These are phyloP conservation scores for Tripidium arundinaceum DNA, from an alignment of 202 grass and related monocot genomes.

Conservation along the genomic window DNA sequence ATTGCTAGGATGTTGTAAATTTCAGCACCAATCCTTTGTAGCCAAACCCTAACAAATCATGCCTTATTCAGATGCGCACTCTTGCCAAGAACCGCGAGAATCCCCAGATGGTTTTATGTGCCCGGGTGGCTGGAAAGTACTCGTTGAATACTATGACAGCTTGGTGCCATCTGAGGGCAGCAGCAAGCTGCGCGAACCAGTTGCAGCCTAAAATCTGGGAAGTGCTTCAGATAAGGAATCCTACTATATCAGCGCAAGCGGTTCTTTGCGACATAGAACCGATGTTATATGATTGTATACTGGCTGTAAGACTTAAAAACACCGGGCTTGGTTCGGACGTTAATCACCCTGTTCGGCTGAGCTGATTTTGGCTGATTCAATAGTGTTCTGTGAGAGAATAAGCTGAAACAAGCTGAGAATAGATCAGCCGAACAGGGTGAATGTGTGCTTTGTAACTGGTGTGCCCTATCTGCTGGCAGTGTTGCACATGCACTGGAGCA, in stretches of 20 bases:
- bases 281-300: constrained; percentile 39
- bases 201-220: constrained; percentile 56
- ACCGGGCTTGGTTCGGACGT: constrained; percentile 18
- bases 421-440: too few relatives aligned
- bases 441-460: constrained; percentile 19
- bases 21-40: neutral
- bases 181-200: constrained; percentile 59
- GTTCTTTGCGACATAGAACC: constrained; percentile 41
- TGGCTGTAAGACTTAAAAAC: constrained; percentile 20
- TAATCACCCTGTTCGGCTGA: too few relatives aligned
- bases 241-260: neutral
- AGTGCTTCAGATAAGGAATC: constrained; percentile 11
- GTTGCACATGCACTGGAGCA: constrained; percentile 21
- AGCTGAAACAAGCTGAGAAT: too few relatives aligned
- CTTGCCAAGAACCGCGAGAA: constrained; percentile 77
- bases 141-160: constrained; percentile 89
- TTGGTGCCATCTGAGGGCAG: constrained; percentile 43
- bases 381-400: too few relatives aligned
- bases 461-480: constrained; percentile 14
- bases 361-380: too few relatives aligned
- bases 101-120: constrained; percentile 98
- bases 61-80: constrained; percentile 67
- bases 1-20: neutral
- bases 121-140: constrained; percentile 91
- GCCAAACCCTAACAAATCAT: constrained; percentile 19